Evolutionary conservation across 2,329 filamentous ascomycete genomes (phyloP).

Genomic region (Exophiala sp.): DNA sequence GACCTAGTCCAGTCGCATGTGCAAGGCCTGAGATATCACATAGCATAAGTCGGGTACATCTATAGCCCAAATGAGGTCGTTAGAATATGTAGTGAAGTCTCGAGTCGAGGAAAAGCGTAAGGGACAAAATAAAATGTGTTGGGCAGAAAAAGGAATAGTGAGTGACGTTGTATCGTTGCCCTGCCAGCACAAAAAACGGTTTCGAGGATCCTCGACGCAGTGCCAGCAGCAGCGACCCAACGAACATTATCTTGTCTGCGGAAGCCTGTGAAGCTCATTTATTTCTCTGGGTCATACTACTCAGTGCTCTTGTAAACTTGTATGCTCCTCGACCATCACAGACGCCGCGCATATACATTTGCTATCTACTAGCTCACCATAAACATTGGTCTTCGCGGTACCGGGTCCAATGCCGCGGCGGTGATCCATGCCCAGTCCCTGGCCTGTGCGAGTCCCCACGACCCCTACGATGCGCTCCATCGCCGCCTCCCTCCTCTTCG

Average conservation of each 20-base stretch:
- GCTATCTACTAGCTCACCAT: neutral
- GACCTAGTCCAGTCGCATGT: neutral
- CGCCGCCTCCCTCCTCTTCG: conserved; percentile 1
- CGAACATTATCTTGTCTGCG: neutral
- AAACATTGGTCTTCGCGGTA: neutral
- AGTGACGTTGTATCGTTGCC: neutral
- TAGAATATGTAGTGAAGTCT: too few species aligned
- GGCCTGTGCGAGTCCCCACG: neutral
- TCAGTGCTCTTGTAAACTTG: too few species aligned
- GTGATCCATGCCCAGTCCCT: conserved; percentile 7
- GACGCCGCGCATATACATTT: neutral
- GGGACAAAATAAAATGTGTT: neutral
- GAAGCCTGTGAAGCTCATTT: neutral
- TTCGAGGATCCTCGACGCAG: neutral
- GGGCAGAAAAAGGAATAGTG: neutral
- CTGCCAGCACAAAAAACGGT: neutral
- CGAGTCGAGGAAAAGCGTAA: neutral
- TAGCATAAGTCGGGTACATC: too few species aligned
- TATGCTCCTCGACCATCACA: too few species aligned
- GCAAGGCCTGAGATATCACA: neutral
- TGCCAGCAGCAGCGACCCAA: neutral
- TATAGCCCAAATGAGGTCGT: too few species aligned
- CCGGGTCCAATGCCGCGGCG: conserved; percentile 10
- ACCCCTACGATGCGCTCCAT: conserved; percentile 14
- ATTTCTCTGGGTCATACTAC: too few species aligned